Evolutionary conservation across 2,329 filamentous ascomycete species (phyloP).

Genomic region (Epichloe amarillans): DNA sequence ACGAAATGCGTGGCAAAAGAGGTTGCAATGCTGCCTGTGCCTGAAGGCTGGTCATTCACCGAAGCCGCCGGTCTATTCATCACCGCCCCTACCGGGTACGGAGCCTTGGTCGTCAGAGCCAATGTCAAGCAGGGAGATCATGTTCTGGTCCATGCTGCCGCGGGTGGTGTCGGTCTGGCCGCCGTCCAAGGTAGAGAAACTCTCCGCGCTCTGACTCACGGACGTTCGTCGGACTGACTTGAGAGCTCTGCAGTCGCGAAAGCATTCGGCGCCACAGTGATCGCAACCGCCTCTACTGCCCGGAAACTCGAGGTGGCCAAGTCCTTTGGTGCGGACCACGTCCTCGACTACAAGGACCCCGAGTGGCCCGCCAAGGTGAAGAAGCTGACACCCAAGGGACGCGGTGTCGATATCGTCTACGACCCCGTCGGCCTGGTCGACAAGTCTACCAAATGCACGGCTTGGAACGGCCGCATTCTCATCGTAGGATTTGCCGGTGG

Average conservation of each 20-base stretch:
- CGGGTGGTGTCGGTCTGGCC: slow-evolving; percentile 80
- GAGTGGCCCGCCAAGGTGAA: slow-evolving; percentile 58
- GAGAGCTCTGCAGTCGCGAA: slow-evolving; percentile 52
- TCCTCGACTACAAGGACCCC: slow-evolving; percentile 58
- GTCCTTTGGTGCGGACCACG: slow-evolving; percentile 73
- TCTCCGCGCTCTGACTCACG: background rate
- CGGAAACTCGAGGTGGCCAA: slow-evolving; percentile 70
- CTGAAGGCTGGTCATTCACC: slow-evolving; percentile 66
- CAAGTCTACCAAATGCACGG: slow-evolving; percentile 75
- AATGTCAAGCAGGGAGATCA: slow-evolving; percentile 67
- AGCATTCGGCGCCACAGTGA: slow-evolving; percentile 80
- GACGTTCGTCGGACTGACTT: background rate
- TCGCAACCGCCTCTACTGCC: slow-evolving; percentile 74
- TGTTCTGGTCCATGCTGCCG: slow-evolving; percentile 84
- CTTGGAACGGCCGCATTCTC: slow-evolving; percentile 82
- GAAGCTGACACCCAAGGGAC: slow-evolving; percentile 57
- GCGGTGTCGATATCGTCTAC: slow-evolving; percentile 83
- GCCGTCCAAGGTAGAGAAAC: slow-evolving; percentile 57
- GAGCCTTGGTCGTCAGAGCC: slow-evolving; percentile 65
- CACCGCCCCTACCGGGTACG: slow-evolving; percentile 83
- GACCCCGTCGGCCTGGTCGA: slow-evolving; percentile 89
- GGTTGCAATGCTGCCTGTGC: slow-evolving; percentile 56
- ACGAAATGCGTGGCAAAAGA: slow-evolving; percentile 59
- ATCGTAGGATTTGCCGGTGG: slow-evolving; percentile 71
- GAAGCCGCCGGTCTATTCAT: slow-evolving; percentile 85